phyloP scores from a whole-genome alignment of 169 alveolate genomes.

The Plasmodium billcollinsi region DNA sequence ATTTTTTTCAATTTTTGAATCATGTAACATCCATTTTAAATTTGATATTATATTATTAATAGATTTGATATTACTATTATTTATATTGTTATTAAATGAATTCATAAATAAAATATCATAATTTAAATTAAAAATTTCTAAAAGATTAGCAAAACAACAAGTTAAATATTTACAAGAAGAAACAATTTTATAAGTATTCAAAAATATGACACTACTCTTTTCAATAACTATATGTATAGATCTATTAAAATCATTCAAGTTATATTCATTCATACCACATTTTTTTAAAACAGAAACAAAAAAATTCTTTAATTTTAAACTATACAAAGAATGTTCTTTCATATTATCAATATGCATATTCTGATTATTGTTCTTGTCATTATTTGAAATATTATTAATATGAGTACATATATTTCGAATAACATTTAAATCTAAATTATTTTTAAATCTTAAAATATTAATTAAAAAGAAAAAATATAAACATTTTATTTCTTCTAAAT shows the following conservation, averaged over 20 bases:
- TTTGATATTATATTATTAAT: conserved; percentile 31
- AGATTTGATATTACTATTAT: conserved; percentile 70
- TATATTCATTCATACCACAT: conserved; percentile 57
- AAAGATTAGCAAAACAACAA: conserved; percentile 44
- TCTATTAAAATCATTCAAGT: conserved; percentile 33
- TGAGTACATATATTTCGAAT: conserved; percentile 34
- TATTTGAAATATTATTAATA: conserved; percentile 22
- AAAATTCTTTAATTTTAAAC: conserved; percentile 46
- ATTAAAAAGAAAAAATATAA: conserved; percentile 69
- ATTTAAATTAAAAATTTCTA: conserved; percentile 63
- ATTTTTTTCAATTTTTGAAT: conserved; percentile 73
- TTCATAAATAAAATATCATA: conserved; percentile 53
- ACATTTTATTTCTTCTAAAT: conserved; percentile 48
- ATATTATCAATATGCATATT: too few relatives aligned
- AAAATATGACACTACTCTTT: conserved; percentile 47
- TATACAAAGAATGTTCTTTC: neutral
- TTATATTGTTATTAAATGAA: conserved; percentile 56
- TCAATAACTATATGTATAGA: conserved; percentile 30
- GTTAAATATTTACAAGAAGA: conserved; percentile 56
- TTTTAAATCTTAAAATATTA: conserved; percentile 67
- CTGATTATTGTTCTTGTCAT: neutral
- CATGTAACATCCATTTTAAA: conserved; percentile 75
- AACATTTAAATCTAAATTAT: conserved; percentile 42
- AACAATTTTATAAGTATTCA: conserved; percentile 38
- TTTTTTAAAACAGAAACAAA: conserved; percentile 38